Evolutionary conservation across 1,284 basidiomycete species (phyloP), one percentile per base, ranked within the genome.

Genomic region (Ceratobasidium sp.): DNA sequence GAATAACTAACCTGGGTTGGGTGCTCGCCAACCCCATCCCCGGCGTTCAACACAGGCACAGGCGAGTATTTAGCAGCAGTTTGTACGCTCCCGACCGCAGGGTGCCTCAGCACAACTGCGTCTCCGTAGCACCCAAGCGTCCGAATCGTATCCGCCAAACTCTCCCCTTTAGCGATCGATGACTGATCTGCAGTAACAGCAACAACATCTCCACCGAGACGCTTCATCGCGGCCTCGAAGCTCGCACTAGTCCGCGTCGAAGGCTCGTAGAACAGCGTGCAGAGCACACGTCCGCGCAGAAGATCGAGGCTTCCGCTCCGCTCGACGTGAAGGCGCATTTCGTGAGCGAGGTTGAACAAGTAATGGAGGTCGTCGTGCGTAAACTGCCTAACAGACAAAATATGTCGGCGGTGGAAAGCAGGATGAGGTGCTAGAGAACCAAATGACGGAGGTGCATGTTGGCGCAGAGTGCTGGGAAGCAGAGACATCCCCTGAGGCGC

Each of bases 141-240:
- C 72, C 98, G 88, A 78, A 99, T 88, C 0, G 98, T 99, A 82
- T 99, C 98, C 5, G 93, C 89, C 32, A 99, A 84, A 4, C 90
- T 93, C 85, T 99, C 98, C 72, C 98, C 98, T 84, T 99, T 99
- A 77, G 88, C 85, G 43, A 98, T 94, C 0, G 96, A 98, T 8
- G 95, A 97, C 11, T 87, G 87, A 70, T 94, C 93, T 2, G 89
- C 89, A 62, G 88, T 88, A 59, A 99, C 87, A 75, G 92, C 88
- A 32, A 98, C 91, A 50, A 99, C 97, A 79, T 97, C 90, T 47
- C 98, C 98, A 62, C 98, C 98, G 78, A 95, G 95, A 66, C 98
- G 90, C 81, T 97, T 96, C 98, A 99, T 99, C 14, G 98, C 98
- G 8, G 97, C 93, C 81, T 99, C 97, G 80, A 99, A 99, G n/a